phyloP scores from a whole-genome alignment of 371 early-diverging fungal genomes.

The Lichtheimia ramosa region DNA sequence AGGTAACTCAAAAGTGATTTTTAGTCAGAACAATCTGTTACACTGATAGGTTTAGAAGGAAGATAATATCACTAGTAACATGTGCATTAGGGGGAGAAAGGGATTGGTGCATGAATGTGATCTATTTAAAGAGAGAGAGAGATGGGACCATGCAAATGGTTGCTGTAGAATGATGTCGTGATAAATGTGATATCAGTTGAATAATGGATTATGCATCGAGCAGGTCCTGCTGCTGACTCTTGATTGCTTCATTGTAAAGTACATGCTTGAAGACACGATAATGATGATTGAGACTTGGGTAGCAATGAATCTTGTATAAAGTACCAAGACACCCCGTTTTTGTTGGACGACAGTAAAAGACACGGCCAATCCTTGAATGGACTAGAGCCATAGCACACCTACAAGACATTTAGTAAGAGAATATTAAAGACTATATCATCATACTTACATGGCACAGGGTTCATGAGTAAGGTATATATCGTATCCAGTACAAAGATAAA shows the following conservation, averaged over 20 bases:
- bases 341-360: slow-evolving; percentile 66
- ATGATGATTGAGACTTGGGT: slow-evolving; percentile 73
- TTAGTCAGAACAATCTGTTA: no score
- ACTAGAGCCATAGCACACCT: slow-evolving; percentile 82
- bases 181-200: no score
- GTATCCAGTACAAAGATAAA: slow-evolving; percentile 65
- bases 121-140: background rate
- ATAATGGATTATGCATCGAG: slow-evolving; percentile 2
- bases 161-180: no score
- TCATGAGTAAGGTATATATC: slow-evolving; percentile 65
- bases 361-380: slow-evolving; percentile 76
- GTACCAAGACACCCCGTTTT: slow-evolving; percentile 69
- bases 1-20: no score
- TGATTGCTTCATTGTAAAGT: background rate
- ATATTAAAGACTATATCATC: no score
- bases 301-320: slow-evolving; percentile 68
- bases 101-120: background rate
- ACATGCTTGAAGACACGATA: slow-evolving; percentile 41
- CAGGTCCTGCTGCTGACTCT: background rate
- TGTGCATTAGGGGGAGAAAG: no score
- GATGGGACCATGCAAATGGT: no score
- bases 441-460: slow-evolving; percentile 66
- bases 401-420: background rate
- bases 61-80: no score
- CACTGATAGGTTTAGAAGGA: no score